These are phyloP conservation scores for Podila clonocystis DNA, from an alignment of 192 early-diverging fungal species.

Conservation along the genomic window DNA sequence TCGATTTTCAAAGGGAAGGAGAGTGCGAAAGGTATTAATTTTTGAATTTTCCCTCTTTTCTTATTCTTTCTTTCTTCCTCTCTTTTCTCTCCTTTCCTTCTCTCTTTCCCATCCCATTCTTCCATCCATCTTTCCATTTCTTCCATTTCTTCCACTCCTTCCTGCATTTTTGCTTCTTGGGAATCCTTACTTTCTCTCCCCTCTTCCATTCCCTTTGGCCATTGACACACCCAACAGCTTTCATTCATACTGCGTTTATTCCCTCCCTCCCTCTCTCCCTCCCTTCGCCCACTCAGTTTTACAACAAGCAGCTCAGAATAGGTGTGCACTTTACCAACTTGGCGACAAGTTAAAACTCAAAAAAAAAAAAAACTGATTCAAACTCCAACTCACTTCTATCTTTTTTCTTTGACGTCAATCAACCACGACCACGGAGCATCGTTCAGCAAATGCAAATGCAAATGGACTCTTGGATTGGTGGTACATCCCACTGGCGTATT, in stretches of 20 bases:
- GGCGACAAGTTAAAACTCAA: too few relatives aligned
- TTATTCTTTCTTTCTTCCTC: background rate
- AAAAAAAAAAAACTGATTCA: too few relatives aligned
- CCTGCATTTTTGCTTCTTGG: background rate
- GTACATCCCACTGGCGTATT: background rate
- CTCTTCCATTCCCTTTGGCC: background rate
- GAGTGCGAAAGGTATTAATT: background rate
- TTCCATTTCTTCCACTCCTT: conserved; percentile 1
- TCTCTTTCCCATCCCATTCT: background rate
- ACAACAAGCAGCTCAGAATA: too few relatives aligned
- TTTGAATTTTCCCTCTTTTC: background rate
- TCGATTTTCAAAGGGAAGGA: background rate
- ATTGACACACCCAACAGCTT: background rate
- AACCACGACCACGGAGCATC: background rate
- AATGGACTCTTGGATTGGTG: background rate
- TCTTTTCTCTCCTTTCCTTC: conserved; percentile 1
- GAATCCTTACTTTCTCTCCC: background rate
- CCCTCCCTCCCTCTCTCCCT: background rate
- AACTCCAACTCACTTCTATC: background rate
- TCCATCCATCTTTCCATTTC: background rate
- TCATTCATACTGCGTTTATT: background rate
- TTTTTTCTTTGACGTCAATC: background rate
- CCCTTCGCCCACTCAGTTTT: too few relatives aligned
- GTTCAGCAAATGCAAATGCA: background rate
- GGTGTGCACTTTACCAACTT: too few relatives aligned